Percentiles rank a stretch among this genome's conserved stretches.
Conservation (phyloP, 371 early-diverging fungal species). For the Syncephalastrum racemosum region DNA sequence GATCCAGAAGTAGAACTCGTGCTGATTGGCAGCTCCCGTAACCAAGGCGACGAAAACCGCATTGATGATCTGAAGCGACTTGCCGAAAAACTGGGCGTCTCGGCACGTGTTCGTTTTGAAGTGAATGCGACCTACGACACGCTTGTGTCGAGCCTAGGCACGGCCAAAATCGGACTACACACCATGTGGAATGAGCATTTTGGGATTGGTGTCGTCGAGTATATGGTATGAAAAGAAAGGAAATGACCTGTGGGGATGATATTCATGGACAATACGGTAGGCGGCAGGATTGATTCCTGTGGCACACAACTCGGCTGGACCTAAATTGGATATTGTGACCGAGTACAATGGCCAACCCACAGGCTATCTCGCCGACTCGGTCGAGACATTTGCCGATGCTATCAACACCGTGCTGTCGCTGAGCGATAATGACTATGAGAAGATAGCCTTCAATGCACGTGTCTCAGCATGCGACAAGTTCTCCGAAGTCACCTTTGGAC, state of each 20-base stretch:
- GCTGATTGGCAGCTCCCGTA: slow-evolving; percentile 81
- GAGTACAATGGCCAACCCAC: slow-evolving; percentile 48
- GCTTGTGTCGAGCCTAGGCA: slow-evolving; percentile 57
- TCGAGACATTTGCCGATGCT: slow-evolving; percentile 66
- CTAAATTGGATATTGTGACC: slow-evolving; percentile 88
- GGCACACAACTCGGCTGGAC: slow-evolving; percentile 94
- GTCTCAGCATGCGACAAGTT: slow-evolving; percentile 65
- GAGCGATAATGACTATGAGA: slow-evolving; percentile 29
- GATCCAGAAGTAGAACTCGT: slow-evolving; percentile 45
- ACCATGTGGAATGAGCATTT: slow-evolving; percentile 98
- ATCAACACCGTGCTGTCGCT: slow-evolving; percentile 54
- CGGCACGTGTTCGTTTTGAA: slow-evolving; percentile 74
- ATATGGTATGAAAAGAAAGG: slow-evolving; percentile 66
- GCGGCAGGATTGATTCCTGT: slow-evolving; percentile 90
- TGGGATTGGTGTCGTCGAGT: slow-evolving; percentile 96
- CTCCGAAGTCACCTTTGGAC: slow-evolving; percentile 67
- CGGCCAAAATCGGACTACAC: slow-evolving; percentile 82
- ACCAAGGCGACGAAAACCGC: slow-evolving; percentile 73
- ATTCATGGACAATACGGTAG: slow-evolving; percentile 25
- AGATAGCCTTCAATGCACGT: slow-evolving; percentile 64
- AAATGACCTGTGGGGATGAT: background rate
- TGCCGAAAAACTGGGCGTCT: slow-evolving; percentile 50
- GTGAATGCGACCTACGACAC: slow-evolving; percentile 77
- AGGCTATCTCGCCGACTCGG: slow-evolving; percentile 71
- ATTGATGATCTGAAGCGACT: slow-evolving; percentile 62